Evolutionary conservation across 2,329 filamentous ascomycete species (phyloP).

Genomic region (Didymosphaeria variabile): DNA sequence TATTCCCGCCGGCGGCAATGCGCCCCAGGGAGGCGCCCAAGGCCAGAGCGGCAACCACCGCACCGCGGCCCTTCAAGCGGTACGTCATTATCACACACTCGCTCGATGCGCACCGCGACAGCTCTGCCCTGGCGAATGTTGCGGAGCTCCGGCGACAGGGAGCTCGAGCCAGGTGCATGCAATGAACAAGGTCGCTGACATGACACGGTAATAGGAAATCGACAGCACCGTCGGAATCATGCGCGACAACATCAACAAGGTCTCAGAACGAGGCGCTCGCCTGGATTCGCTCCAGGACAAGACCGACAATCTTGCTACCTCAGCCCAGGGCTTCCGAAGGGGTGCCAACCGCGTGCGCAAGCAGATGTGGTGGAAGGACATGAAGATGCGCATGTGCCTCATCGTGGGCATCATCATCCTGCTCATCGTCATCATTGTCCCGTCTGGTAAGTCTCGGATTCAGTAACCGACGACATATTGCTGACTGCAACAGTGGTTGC

Average conservation of each 20-base stretch:
- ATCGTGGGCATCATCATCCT: constrained; percentile 90
- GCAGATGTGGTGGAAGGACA: constrained; percentile 99
- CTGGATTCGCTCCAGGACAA: constrained; percentile 91
- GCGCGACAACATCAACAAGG: constrained; percentile 97
- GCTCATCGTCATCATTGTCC: constrained; percentile 92
- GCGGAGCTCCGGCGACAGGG: constrained; percentile 13
- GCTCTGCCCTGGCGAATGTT: background rate
- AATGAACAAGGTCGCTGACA: constrained; percentile 23
- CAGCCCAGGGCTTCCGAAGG: constrained; percentile 93
- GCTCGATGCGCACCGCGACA: constrained; percentile 6
- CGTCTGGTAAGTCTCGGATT: constrained; percentile 72
- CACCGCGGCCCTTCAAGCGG: constrained; percentile 81
- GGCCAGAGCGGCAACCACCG: constrained; percentile 66
- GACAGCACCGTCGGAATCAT: constrained; percentile 94
- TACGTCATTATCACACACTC: constrained; percentile 55
- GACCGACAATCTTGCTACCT: constrained; percentile 90
- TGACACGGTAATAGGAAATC: constrained; percentile 77
- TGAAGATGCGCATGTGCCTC: constrained; percentile 99
- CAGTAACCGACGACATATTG: background rate
- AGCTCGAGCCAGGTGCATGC: constrained; percentile 9
- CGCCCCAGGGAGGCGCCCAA: constrained; percentile 55
- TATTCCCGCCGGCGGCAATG: constrained; percentile 74
- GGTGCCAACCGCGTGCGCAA: constrained; percentile 92
- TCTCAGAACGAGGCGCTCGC: constrained; percentile 89
- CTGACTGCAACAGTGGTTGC: constrained; percentile 34